Evolutionary conservation across 345 rosid genomes (phyloP).

Genomic region (Brassica napus): DNA sequence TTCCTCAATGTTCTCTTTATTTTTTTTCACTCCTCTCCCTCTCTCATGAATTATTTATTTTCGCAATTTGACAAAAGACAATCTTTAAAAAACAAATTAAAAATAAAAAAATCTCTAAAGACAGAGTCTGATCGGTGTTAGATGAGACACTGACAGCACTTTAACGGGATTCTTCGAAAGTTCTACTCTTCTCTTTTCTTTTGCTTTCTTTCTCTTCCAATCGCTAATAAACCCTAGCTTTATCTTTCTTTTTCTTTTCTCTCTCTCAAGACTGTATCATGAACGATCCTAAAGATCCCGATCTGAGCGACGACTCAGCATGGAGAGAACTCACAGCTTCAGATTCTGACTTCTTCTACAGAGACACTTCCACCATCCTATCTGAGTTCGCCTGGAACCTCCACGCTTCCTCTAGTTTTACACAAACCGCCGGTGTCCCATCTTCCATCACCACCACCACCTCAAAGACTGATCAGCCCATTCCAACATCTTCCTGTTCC

Average conservation of each 20-base stretch:
- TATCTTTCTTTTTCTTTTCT: neutral
- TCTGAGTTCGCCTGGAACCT: slow-evolving; percentile 72
- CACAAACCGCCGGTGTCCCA: neutral
- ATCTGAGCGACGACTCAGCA: slow-evolving; percentile 42
- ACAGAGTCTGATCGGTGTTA: slow-evolving; percentile 26
- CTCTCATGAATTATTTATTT: slow-evolving; percentile 36
- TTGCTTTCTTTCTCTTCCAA: slow-evolving; percentile 38
- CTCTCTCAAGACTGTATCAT: slow-evolving; percentile 13
- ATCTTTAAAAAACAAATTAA: neutral
- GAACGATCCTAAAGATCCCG: slow-evolving; percentile 44
- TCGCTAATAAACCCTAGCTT: slow-evolving; percentile 53
- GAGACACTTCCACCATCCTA: slow-evolving; percentile 47
- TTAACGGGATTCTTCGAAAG: slow-evolving; percentile 38
- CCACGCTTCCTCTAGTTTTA: slow-evolving; percentile 10
- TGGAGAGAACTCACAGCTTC: slow-evolving; percentile 45
- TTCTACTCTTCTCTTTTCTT: slow-evolving; percentile 10
- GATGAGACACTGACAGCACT: slow-evolving; percentile 33
- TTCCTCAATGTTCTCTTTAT: neutral
- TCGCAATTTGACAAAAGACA: neutral
- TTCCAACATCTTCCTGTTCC: slow-evolving; percentile 17
- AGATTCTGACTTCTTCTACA: slow-evolving; percentile 59
- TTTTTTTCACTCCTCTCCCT: neutral
- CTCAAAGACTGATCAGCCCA: neutral
- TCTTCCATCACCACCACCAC: neutral
- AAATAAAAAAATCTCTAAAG: neutral